These are phyloP conservation scores for Perkinsus olseni DNA, from an alignment of 169 alveolate species.

Conservation along the genomic window DNA sequence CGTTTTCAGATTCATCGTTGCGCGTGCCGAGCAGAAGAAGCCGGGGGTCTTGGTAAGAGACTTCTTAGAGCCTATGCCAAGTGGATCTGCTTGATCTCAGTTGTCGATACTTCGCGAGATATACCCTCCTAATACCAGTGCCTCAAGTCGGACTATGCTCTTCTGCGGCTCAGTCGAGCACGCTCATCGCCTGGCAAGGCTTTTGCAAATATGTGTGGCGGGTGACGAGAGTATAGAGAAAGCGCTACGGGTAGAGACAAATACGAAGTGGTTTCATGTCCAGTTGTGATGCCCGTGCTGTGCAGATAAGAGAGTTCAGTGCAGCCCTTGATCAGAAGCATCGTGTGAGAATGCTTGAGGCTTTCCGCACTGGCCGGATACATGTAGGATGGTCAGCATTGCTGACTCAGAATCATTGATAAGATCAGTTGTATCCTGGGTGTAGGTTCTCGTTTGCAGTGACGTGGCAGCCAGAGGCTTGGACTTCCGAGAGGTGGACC, in stretches of 20 bases:
- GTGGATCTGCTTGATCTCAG: no score
- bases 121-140: neutral
- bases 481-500: slow-evolving; percentile 69
- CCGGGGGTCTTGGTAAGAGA: neutral
- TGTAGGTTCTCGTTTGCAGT: slow-evolving; percentile 72
- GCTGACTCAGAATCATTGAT: neutral
- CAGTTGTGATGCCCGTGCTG: no score
- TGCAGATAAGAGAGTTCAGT: neutral
- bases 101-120: neutral
- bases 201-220: neutral
- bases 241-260: neutral
- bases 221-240: neutral
- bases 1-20: neutral
- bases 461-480: slow-evolving; percentile 82
- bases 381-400: neutral
- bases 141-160: neutral
- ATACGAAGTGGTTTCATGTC: neutral
- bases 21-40: neutral
- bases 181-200: neutral
- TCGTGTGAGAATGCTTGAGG: neutral
- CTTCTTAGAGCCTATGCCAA: no score
- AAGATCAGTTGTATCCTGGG: neutral
- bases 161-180: neutral
- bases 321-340: neutral
- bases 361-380: neutral